phyloP scores from a whole-genome alignment of 2,329 filamentous ascomycete genomes.

The Tolypocladium endophyticum region DNA sequence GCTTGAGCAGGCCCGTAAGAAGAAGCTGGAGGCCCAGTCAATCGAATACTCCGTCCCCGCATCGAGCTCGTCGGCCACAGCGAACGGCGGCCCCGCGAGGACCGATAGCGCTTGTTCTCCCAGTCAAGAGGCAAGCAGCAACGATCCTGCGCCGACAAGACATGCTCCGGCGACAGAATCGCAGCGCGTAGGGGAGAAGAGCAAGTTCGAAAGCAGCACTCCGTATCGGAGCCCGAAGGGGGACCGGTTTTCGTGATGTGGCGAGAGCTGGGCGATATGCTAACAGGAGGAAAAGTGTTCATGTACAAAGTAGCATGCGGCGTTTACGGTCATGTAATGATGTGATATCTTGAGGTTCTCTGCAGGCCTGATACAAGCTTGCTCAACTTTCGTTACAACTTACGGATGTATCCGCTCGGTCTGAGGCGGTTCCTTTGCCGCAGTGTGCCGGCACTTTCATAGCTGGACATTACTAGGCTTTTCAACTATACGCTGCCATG shows the following conservation, averaged over 20 bases:
- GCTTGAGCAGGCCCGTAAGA: conserved; percentile 54
- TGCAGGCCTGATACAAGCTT: neutral
- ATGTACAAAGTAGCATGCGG: neutral
- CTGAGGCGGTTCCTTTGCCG: neutral
- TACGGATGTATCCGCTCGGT: neutral
- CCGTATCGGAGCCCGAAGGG: conserved; percentile 74
- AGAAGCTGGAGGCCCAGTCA: conserved; percentile 48
- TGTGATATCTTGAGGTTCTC: neutral
- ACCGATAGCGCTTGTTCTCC: conserved; percentile 51
- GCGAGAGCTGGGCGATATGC: neutral
- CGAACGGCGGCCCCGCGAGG: conserved; percentile 38
- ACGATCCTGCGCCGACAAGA: conserved; percentile 74
- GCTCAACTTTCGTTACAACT: too few species aligned
- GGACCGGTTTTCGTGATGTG: conserved; percentile 61
- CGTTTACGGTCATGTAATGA: neutral
- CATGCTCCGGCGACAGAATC: conserved; percentile 66
- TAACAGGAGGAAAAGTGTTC: conserved; percentile 2
- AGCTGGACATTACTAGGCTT: neutral
- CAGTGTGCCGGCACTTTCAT: neutral
- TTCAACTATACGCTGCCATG: neutral
- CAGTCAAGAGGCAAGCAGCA: conserved; percentile 56
- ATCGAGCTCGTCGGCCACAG: conserved; percentile 25
- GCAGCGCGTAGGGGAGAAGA: conserved; percentile 61
- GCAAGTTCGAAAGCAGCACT: conserved; percentile 75
- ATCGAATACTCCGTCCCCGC: conserved; percentile 37